Conservation (phyloP, 331 rosid species). For the Rosa hybrid region DNA sequence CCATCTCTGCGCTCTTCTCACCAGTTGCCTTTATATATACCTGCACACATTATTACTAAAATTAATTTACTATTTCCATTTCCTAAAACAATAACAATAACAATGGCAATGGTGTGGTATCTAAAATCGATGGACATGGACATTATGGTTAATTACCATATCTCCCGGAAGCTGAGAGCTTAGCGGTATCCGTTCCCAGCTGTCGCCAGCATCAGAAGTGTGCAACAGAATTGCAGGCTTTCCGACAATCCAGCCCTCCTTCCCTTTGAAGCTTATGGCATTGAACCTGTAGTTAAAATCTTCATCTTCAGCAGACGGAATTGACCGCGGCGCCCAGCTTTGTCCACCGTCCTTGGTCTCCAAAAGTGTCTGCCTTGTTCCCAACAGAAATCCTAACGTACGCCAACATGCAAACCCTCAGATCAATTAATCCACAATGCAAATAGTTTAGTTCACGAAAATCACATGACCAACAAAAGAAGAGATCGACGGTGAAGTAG, state of each 20-base stretch:
- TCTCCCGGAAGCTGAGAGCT: conserved; percentile 94
- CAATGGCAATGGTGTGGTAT: not conserved
- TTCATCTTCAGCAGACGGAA: conserved; percentile 95
- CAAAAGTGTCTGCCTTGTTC: conserved; percentile 84
- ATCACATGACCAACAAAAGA: too few relatives aligned
- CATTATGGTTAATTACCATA: conserved; percentile 47
- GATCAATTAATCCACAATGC: too few relatives aligned
- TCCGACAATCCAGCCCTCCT: conserved; percentile 97
- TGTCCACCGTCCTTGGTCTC: conserved; percentile 95
- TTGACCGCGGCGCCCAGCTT: conserved; percentile 86
- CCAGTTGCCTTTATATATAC: conserved; percentile 92
- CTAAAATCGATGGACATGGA: not conserved
- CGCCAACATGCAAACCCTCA: not conserved
- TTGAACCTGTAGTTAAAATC: conserved; percentile 94
- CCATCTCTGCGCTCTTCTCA: conserved; percentile 97
- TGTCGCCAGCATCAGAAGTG: conserved; percentile 86
- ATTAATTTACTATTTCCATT: not conserved
- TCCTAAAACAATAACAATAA: not conserved
- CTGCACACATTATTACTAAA: conserved; percentile 33
- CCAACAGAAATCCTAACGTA: conserved; percentile 77
- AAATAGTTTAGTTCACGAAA: too few relatives aligned
- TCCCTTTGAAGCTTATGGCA: conserved; percentile 87
- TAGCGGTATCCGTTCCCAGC: conserved; percentile 91
- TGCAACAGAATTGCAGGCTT: conserved; percentile 84
- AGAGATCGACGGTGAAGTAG: not conserved